Evolutionary conservation across 805 yeast genomes (phyloP), one percentile per base, ranked within the genome.

Genomic region (Vanderwaltozyma tropicalis): DNA sequence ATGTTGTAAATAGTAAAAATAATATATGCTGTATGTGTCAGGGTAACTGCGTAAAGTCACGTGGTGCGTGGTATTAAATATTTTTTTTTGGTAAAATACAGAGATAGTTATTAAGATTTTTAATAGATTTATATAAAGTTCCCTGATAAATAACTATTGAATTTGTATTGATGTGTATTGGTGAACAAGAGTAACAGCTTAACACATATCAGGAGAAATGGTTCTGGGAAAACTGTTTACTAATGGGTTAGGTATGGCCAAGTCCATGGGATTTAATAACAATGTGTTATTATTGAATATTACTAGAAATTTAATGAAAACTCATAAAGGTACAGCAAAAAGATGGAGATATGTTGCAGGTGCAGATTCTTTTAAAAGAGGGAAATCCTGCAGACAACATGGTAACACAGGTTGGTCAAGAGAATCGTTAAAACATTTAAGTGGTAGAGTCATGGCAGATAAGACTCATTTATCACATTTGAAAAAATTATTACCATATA

Each of bases 331-430:
- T 19, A 80, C 94, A 5, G 87, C 87, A 34, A 85, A 82, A 57
- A 74, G 96, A 63, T 84, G 92, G 78, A 33, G 25, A 24, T 28
- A 19, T 15, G 26, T 28, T 11, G 20, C 33, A 2, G 21, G 16
- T 13, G 85, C 82, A 2, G 65, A 66, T 32, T 72, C 75, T n/a
- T 79, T 68, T 61, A 72, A 77, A 49, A 66, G 85, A 55, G 88
- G 71, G 44, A 75, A 77, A 49, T 81, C 94, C 16, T 94, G 95
- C 10, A 75, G 95, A 65, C 81, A 83, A 47, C 96, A 88, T 58
- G 96, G 96, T 35, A 88, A 88, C 53, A 84, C 87, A 1, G 88
- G 95, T 17, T 88, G 92, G 80, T 71, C 87, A 24, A 64, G 73
- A 29, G 69, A 78, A 36, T 67, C 72, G 19, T 62, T 81, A 52